Base-by-base conservation (phyloP, 176 grass and related monocot species). In the Aegilops umbellulata region DNA sequence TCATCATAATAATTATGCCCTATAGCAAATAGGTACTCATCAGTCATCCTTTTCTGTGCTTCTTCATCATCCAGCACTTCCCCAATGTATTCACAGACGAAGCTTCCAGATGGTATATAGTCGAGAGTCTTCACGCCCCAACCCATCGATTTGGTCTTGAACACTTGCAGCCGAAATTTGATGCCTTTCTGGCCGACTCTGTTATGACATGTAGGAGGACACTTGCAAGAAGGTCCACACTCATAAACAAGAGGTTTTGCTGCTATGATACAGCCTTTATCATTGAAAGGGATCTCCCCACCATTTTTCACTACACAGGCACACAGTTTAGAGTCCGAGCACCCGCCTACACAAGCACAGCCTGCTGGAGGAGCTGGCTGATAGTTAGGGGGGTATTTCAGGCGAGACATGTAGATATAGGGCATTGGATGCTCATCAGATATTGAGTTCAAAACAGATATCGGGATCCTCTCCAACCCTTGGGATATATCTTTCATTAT, bases 201-300 rank as follows among this genome's bases (percentile, higher is more conserved):
- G 72, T 95, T 95, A 77, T 72, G 73, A 36, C 94, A 95, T 82
- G 86, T 91, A 57, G 94, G 91, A 77, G 91, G 91, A 80, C 94
- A 95, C 81, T 89, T 93, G 84, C 94, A 95, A 85, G 77, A 86
- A 89, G 94, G 91, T 20, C 94, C 94, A 79, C 94, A 95, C 82
- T 95, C 94, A 76, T 89, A 95, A 65, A 95, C 86, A 6, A 95
- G 90, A 55, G 91, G 94, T 49, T 89, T 95, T 68, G 94, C 94
- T 88, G 60, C 76, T 78, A 95, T 8, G 62, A 95, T 91, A 75
- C 77, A 36, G 22, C 94, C 86, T 73, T 85, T 93, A 29, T 87
- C 62, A 80, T 95, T 95, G 80, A 95, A 93, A 82, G 94, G 94
- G 9, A 89, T 70, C 74, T 91, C 88, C 83, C 94, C 94, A 74